phyloP scores from a whole-genome alignment of 2,329 filamentous ascomycete genomes.

The Pestalotiopsis sp. region DNA sequence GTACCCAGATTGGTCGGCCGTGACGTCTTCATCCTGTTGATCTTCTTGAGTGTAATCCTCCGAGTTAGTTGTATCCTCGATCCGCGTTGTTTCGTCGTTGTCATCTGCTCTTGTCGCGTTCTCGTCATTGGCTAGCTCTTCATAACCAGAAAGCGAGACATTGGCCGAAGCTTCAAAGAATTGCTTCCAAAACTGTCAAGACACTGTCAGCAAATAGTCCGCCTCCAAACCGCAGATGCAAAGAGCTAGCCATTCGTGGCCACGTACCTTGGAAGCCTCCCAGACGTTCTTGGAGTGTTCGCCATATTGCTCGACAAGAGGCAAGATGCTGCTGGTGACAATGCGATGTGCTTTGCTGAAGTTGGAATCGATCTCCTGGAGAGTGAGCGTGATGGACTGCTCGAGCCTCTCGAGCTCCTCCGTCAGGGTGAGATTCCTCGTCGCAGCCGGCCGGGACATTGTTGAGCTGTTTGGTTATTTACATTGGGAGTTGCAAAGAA shows the following conservation, averaged over 20 bases:
- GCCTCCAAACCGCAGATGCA: neutral
- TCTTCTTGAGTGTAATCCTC: slow-evolving; percentile 35
- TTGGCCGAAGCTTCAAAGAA: slow-evolving; percentile 99
- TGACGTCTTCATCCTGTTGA: slow-evolving; percentile 33
- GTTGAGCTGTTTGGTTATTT: slow-evolving; percentile 1
- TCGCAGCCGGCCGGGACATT: slow-evolving; percentile 54
- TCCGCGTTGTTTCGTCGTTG: slow-evolving; percentile 55
- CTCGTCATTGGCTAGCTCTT: slow-evolving; percentile 74
- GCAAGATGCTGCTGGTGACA: slow-evolving; percentile 89
- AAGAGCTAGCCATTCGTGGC: slow-evolving; percentile 8
- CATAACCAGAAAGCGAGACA: slow-evolving; percentile 92
- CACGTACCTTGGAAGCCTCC: slow-evolving; percentile 86
- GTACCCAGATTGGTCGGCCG: slow-evolving; percentile 37
- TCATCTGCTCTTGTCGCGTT: slow-evolving; percentile 42
- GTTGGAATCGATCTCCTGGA: slow-evolving; percentile 99
- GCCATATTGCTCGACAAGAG: slow-evolving; percentile 92
- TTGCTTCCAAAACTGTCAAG: slow-evolving; percentile 91
- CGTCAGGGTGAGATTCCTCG: slow-evolving; percentile 74
- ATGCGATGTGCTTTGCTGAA: slow-evolving; percentile 97
- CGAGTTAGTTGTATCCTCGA: slow-evolving; percentile 57
- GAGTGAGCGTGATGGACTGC: slow-evolving; percentile 92
- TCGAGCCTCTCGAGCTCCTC: slow-evolving; percentile 96
- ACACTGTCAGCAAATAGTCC: neutral
- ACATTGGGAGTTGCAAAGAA: neutral
- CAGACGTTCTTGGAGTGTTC: slow-evolving; percentile 93